These are phyloP conservation scores for Lactarius hengduanensis DNA, from an alignment of 768 basidiomycete species.

Conservation along the genomic window DNA sequence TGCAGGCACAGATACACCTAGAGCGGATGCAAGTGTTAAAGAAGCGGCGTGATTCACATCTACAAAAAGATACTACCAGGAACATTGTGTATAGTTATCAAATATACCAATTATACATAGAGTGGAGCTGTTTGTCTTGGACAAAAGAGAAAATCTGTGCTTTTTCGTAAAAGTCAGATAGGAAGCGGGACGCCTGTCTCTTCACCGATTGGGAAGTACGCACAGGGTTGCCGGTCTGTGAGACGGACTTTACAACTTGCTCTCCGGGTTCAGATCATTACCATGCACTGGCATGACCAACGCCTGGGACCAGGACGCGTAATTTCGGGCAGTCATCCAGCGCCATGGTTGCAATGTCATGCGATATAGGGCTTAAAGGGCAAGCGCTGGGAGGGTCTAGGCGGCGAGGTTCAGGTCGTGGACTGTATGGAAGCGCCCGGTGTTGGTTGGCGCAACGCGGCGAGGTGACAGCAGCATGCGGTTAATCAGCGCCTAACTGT, in stretches of 20 bases:
- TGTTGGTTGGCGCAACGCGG: not conserved
- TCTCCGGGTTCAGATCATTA: not conserved
- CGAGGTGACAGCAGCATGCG: constrained; percentile 5
- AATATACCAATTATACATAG: constrained; percentile 9
- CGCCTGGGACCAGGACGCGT: not conserved
- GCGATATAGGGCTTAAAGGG: not conserved
- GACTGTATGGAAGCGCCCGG: constrained; percentile 1
- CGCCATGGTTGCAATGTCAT: not conserved
- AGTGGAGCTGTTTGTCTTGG: constrained; percentile 10
- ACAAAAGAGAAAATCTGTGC: not conserved
- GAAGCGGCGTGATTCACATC: constrained; percentile 7
- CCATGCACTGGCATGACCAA: not conserved
- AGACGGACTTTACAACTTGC: not conserved
- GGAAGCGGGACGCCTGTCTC: not conserved
- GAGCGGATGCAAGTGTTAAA: constrained; percentile 1
- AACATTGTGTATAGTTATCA: constrained; percentile 15
- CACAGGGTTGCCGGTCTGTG: constrained; percentile 9
- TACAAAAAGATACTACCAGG: not conserved
- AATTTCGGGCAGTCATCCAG: not conserved
- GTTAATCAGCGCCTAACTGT: not conserved
- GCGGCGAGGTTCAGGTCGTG: constrained; percentile 1
- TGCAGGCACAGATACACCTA: constrained; percentile 1
- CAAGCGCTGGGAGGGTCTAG: constrained; percentile 3
- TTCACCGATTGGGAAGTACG: not conserved
- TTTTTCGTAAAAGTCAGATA: not conserved